Percentiles rank a stretch among this genome's conserved stretches.
Evolutionary conservation across 495 filamentous ascomycete species (phyloP).

Genomic region (Xylaria telfairii): DNA sequence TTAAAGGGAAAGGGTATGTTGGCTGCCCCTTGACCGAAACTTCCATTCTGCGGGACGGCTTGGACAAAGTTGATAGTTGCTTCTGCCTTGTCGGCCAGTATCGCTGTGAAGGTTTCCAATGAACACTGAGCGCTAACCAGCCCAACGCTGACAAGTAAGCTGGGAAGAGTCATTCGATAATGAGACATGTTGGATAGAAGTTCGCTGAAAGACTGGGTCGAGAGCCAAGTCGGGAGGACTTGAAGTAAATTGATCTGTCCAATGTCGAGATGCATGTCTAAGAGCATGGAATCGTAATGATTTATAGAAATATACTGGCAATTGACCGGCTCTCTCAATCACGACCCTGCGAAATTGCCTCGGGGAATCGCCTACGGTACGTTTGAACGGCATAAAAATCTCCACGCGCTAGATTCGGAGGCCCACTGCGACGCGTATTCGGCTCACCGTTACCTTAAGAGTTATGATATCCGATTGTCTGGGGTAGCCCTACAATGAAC

Average conservation of each 20-base stretch:
- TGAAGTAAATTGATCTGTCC: background rate
- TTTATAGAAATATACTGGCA: background rate
- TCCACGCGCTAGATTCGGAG: background rate
- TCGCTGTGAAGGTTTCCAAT: slow-evolving; percentile 28
- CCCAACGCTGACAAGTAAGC: slow-evolving; percentile 23
- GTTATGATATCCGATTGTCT: background rate
- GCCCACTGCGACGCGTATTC: background rate
- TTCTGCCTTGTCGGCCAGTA: slow-evolving; percentile 29
- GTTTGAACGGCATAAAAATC: background rate
- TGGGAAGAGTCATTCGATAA: slow-evolving; percentile 12
- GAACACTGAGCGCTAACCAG: slow-evolving; percentile 29
- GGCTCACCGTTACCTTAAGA: background rate
- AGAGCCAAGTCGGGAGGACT: background rate
- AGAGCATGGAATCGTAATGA: no score
- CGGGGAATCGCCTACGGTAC: background rate
- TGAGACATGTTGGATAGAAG: slow-evolving; percentile 24
- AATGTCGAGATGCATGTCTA: background rate
- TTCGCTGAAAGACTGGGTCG: background rate
- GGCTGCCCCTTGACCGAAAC: slow-evolving; percentile 38
- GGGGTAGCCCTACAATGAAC: background rate
- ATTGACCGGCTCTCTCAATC: background rate
- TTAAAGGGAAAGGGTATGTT: slow-evolving; percentile 48
- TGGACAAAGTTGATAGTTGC: slow-evolving; percentile 37
- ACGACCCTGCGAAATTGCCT: background rate
- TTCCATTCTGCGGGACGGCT: slow-evolving; percentile 37